phyloP scores from a whole-genome alignment of 2,329 filamentous ascomycete genomes.

The Cladosporium oxysporum region DNA sequence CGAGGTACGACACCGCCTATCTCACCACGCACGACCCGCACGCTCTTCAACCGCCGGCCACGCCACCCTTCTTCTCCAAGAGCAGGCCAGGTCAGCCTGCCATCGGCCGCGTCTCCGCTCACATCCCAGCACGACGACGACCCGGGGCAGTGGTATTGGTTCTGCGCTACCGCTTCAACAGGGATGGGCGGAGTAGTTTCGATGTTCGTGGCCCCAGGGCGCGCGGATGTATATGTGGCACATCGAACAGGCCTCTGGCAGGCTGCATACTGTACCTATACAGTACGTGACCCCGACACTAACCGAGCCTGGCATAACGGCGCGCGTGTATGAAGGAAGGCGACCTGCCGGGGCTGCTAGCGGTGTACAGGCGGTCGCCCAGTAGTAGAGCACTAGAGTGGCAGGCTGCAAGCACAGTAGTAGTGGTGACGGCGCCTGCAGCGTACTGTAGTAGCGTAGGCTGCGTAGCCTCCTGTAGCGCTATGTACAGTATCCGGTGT shows the following conservation, averaged over 20 bases:
- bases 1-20: constrained; percentile 5
- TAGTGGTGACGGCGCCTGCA: neutral
- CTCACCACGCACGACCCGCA: neutral
- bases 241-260: constrained; percentile 6
- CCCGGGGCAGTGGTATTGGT: constrained; percentile 4
- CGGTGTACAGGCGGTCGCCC: neutral
- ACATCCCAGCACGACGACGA: neutral
- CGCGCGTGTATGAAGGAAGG: neutral
- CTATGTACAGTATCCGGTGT: neutral
- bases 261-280: neutral
- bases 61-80: neutral
- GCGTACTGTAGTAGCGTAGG: neutral
- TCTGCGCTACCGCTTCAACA: constrained; percentile 9
- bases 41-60: neutral
- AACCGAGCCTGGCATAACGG: neutral
- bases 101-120: neutral
- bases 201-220: neutral
- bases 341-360: neutral
- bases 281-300: neutral
- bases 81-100: neutral
- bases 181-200: constrained; percentile 6
- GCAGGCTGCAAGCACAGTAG: neutral
- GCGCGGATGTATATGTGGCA: neutral
- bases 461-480: neutral
- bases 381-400: neutral